A percentile compares a stretch with the other conserved stretches of the same genome.
These are phyloP conservation scores for Allantophomopsis lycopodina DNA, from an alignment of 2,329 filamentous ascomycete genomes.

Conservation along the genomic window DNA sequence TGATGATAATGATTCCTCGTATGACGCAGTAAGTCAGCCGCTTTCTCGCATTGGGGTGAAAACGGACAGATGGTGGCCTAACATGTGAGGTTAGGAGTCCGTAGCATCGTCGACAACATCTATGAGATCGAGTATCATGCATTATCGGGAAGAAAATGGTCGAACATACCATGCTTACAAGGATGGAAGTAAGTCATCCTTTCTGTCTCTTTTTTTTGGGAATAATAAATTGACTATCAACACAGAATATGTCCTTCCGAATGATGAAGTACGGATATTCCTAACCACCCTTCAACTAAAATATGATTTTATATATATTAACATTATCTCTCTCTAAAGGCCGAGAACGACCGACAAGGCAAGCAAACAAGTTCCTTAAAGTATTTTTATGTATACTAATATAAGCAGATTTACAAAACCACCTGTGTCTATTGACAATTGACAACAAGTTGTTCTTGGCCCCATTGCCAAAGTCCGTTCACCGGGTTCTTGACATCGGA, in stretches of 20 bases:
- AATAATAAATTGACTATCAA: not conserved
- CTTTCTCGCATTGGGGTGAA: too few species aligned
- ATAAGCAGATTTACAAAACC: conserved; percentile 3
- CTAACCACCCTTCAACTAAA: too few species aligned
- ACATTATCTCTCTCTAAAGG: too few species aligned
- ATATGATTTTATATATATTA: too few species aligned
- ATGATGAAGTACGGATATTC: conserved; percentile 2
- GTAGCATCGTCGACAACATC: conserved; percentile 1
- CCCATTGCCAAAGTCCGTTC: conserved; percentile 11
- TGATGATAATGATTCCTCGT: too few species aligned
- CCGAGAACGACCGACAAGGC: too few species aligned
- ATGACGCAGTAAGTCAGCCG: too few species aligned
- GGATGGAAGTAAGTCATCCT: conserved; percentile 2
- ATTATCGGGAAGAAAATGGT: conserved; percentile 22
- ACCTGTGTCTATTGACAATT: conserved; percentile 4
- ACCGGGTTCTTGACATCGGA: conserved; percentile 22
- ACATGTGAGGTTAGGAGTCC: too few species aligned
- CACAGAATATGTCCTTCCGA: conserved; percentile 3
- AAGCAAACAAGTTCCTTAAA: too few species aligned
- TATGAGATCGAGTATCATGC: conserved; percentile 17
- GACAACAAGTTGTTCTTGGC: conserved; percentile 5
- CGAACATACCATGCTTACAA: conserved; percentile 21
- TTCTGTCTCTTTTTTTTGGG: not conserved
- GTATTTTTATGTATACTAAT: too few species aligned
- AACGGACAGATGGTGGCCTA: too few species aligned